Evolutionary conservation across 306 rosid species (phyloP), one percentile per base, ranked within the genome.

Genomic region (Dryas octopetala): DNA sequence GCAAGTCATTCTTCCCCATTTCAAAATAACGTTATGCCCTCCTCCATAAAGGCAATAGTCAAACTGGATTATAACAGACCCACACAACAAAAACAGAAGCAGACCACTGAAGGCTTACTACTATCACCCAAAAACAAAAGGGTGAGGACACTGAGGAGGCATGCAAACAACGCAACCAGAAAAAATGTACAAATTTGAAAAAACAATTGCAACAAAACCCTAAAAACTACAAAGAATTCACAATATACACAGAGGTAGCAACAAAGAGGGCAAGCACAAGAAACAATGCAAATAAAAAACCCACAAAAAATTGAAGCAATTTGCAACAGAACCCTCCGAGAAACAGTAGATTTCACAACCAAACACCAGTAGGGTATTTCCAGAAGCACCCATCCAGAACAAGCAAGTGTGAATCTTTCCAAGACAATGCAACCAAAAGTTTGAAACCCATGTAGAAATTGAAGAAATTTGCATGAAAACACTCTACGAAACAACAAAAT

Each of bases 381-480:
- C 48, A 62, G 6, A 5, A 40, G 38, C 10, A 40, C 68, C 14
- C 49, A 43, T 2, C 28, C 23, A 40, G 6, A 41, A 63, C 26
- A 44, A 40, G 11, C 68, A 63, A 63, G 59, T 48, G 1, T 60
- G 9, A 47, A 73, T 60, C 38, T 59, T 73, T 73, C 12, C 76
- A 15, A 1, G 19, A 26, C 48, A 73, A 73, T 47, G 68, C 68
- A 46, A 66, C 71, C 54, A 66, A 19, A 46, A 11, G 9, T 6
- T 73, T 0, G 6, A 46, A 60, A 19, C 68, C 32, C 52, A 60
- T 15, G 23, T 51, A 6, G 48, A 26, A 73, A 57, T 44, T 23
- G 66, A 71, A 57, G 58, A 55, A 62, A 76, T 40, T 58, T 4
- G 10, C 14, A 7, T 7, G 14, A 49, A 32, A 32, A 57, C 15